These are phyloP conservation scores for Heimioporus sp. DNA, from an alignment of 768 basidiomycete genomes.

Conservation along the genomic window DNA sequence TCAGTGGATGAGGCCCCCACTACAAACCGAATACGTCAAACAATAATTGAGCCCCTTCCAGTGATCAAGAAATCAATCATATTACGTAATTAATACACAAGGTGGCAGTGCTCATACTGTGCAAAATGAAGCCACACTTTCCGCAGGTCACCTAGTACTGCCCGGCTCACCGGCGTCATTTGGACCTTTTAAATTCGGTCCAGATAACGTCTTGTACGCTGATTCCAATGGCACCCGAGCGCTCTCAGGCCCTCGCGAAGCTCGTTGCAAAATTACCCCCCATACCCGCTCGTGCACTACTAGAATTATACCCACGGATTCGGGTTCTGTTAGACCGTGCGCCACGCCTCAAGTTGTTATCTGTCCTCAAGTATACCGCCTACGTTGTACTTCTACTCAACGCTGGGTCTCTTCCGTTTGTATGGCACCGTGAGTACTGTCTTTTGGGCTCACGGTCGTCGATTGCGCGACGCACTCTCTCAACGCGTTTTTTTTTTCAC, in stretches of 20 bases:
- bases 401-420: constrained; percentile 56
- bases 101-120: no score
- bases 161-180: no score
- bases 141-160: no score
- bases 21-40: no score
- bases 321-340: constrained; percentile 1
- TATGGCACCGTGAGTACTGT: constrained; percentile 62
- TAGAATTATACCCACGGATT: constrained; percentile 3
- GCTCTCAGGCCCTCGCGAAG: background rate
- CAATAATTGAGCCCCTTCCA: no score
- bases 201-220: background rate
- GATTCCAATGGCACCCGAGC: constrained; percentile 7
- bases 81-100: no score
- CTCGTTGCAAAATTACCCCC: constrained; percentile 15
- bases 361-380: constrained; percentile 16
- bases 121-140: no score
- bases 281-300: constrained; percentile 2
- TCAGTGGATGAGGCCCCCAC: no score
- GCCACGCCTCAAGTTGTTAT: constrained; percentile 2
- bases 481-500: background rate
- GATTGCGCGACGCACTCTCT: background rate
- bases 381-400: constrained; percentile 57
- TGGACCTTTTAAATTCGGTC: background rate
- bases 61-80: no score
- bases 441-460: no score